Base-by-base conservation (phyloP, 2,329 filamentous ascomycete genomes). In the Tolypocladium ovalisporum region DNA sequence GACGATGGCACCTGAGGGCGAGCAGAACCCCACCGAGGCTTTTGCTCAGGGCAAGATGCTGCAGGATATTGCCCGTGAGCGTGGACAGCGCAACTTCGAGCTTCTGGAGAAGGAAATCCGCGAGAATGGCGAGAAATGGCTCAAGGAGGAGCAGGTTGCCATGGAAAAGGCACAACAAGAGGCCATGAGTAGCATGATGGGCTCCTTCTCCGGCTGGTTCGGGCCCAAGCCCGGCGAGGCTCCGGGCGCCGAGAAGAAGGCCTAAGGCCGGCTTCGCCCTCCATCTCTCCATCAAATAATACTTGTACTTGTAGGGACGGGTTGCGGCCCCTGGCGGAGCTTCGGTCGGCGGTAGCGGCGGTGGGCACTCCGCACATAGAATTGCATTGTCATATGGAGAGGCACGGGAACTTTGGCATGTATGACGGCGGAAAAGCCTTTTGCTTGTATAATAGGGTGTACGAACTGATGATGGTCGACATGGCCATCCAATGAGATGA, bases 31-130 rank as follows among this genome's bases (percentile, higher is more conserved):
- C 1, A 80, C 81, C 2, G 90, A 96, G 69, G 90, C 89, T 15
- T 83, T 94, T 60, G 86, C 88, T 2, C 86, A 96, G 73, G 94
- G 93, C 66, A 99, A 97, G 82, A 97, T 97, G 90, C 78, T 97
- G 63, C 91, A 92, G 74, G 94, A 99, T 69, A 86, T 96, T 71
- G 91, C 94, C 54, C 86, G 94, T 54, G 94, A 99, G 75, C 83
- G 91, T 54, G 94, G 94, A 37, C 89, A 92, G 75, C 87, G 87
- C 71, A 88, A 92, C 73, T 99, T 97, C 74, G 84, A 96, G 77
- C 75, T 86, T 64, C 81, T 97, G 61, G 93, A 97, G 73, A 87
- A 86, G 74, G 88, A 96, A 76, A 96, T 99, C 65, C 82, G 88
- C 52, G 88, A 95, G 72, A 94, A 97, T 69, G 94, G 92, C 55